Conservation (phyloP, 2,329 filamentous ascomycete genomes). For the Aureobasidium sp. region DNA sequence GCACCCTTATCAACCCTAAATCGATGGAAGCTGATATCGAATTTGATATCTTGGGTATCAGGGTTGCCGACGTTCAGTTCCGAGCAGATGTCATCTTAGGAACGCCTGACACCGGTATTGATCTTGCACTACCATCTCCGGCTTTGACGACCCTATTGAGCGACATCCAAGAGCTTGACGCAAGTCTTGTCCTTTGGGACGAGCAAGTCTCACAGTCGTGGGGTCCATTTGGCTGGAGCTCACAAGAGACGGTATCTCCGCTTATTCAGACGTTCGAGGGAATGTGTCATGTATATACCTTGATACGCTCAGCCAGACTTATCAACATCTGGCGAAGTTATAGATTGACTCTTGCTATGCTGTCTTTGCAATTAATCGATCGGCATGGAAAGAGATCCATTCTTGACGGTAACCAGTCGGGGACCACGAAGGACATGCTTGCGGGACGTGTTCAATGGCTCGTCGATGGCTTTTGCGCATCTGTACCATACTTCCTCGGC, state of each 20-base stretch:
- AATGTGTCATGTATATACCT: background rate
- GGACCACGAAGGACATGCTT: background rate
- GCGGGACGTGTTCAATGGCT: background rate
- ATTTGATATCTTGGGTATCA: background rate
- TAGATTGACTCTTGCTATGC: background rate
- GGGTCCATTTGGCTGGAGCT: background rate
- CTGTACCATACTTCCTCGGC: background rate
- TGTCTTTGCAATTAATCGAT: background rate
- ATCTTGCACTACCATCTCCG: background rate
- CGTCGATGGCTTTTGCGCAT: background rate
- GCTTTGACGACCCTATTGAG: background rate
- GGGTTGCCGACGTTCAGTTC: background rate
- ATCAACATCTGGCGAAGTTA: slow-evolving; percentile 12
- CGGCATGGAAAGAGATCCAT: background rate
- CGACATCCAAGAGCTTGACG: background rate
- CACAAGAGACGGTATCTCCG: background rate
- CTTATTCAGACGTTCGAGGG: background rate
- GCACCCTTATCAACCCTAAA: background rate
- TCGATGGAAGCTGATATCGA: background rate
- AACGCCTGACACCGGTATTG: background rate
- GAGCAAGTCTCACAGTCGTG: background rate
- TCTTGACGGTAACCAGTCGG: background rate
- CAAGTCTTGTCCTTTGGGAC: background rate
- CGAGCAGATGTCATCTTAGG: background rate
- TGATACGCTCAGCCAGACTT: background rate